Percentiles rank a stretch among this genome's conserved stretches.
phyloP scores from a whole-genome alignment of 345 rosid genomes.

The Sisymbrium altissimum region DNA sequence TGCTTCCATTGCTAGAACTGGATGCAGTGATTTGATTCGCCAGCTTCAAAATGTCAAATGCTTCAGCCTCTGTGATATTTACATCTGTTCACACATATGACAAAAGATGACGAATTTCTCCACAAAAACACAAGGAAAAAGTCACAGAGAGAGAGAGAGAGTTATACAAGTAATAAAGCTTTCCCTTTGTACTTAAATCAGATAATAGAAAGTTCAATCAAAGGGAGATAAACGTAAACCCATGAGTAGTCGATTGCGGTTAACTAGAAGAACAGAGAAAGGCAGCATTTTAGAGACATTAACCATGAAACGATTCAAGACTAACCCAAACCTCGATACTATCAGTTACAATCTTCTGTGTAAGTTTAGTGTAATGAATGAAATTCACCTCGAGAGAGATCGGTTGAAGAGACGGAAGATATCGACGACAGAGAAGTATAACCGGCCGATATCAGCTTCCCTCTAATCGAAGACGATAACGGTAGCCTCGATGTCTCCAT shows the following conservation, averaged over 20 bases:
- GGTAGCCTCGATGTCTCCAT: constrained; percentile 66
- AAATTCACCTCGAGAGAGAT: constrained; percentile 57
- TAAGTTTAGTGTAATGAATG: background rate
- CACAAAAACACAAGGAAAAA: background rate
- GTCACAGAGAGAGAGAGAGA: background rate
- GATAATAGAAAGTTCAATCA: background rate
- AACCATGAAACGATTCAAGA: background rate
- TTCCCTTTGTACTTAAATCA: background rate
- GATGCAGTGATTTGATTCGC: constrained; percentile 31
- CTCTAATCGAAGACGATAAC: constrained; percentile 61
- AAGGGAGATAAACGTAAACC: background rate
- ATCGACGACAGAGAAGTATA: constrained; percentile 57
- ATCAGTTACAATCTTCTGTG: background rate
- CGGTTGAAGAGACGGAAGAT: constrained; percentile 50
- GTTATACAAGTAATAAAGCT: background rate
- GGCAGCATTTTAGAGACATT: background rate
- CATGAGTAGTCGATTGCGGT: background rate
- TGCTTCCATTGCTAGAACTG: constrained; percentile 24
- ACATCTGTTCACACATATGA: constrained; percentile 37
- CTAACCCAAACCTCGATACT: background rate
- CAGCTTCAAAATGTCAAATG: constrained; percentile 51
- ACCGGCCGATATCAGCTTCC: constrained; percentile 66
- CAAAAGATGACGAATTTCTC: background rate
- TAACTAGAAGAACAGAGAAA: background rate
- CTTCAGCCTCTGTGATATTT: constrained; percentile 54